Evolutionary conservation across 1,139 yeast species (phyloP).

Genomic region (Saccharomyces pastorianus): DNA sequence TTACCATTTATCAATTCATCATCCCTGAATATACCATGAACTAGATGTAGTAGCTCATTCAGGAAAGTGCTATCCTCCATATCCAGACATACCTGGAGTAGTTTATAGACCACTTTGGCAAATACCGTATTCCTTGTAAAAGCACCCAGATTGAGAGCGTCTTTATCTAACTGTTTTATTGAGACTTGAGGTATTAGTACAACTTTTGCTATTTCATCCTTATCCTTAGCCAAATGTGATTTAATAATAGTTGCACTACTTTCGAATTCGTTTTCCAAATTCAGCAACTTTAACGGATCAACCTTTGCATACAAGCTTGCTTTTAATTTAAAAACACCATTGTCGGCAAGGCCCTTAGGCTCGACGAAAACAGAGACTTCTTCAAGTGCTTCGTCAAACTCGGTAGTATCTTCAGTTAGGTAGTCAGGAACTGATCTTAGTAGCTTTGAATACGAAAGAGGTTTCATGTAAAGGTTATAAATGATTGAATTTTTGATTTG

Average conservation of each 20-base stretch:
- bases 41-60: constrained; percentile 53
- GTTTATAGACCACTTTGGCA: constrained; percentile 50
- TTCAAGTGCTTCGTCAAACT: constrained; percentile 36
- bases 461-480: constrained; percentile 45
- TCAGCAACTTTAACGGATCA: constrained; percentile 34
- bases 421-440: constrained; percentile 36
- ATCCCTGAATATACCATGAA: constrained; percentile 58
- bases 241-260: constrained; percentile 36
- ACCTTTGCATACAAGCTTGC: constrained; percentile 37
- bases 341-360: constrained; percentile 49
- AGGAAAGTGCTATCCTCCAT: constrained; percentile 45
- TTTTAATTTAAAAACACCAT: constrained; percentile 48
- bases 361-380: constrained; percentile 44
- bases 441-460: constrained; percentile 47
- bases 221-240: constrained; percentile 32
- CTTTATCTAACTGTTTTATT: constrained; percentile 26
- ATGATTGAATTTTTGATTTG: constrained; percentile 36
- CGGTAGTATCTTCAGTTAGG: constrained; percentile 30
- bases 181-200: constrained; percentile 38
- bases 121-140: constrained; percentile 47
- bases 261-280: constrained; percentile 35
- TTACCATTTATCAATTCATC: constrained; percentile 40
- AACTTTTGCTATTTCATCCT: constrained; percentile 37
- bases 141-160: constrained; percentile 37
- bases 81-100: constrained; percentile 45